Base-by-base conservation (phyloP, 2,329 filamentous ascomycete species). In the Plenodomus biglobosus region DNA sequence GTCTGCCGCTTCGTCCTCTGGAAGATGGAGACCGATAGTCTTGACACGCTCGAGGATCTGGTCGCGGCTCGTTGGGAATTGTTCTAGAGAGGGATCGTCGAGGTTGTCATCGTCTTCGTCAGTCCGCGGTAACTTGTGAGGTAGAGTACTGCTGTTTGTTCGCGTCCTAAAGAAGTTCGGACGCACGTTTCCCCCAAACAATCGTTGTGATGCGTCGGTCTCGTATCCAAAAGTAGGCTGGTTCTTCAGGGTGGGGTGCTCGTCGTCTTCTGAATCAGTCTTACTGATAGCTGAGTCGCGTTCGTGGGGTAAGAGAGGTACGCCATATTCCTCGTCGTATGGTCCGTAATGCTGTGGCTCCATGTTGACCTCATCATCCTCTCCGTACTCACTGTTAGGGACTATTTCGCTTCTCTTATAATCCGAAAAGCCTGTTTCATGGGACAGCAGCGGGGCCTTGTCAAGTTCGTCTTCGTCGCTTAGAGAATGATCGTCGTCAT, bases 361-460 rank as follows among this genome's bases (percentile, higher is more conserved):
- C 17, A 42, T 40, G 11, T 32, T 15, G 11, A 43, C 44, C 13
- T 52, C 38, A 16, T 47, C 47, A 8, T 48, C 42, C 6, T 46
- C 44, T 6, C 27, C 19, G 22, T 59, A 38, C 51, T 59, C 38
- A 58, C 58, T 47, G 22, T 52, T 40, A 56, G 58, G 50, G 55
- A 37, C 42, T 6, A 38, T 40, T 41, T 53, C 55, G 45, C 57
- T 55, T 44, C 30, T 38, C 40, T 45, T 52, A 38, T 50, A 46
- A 24, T 49, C 44, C 40, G 64, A 40, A 46, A 55, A 52, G 3
- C 50, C 52, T 44, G 66, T 66, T 52, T 75, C 73, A 34, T 75
- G 72, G 18, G 65, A 62, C 37, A 75, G 55, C 1, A 74, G 61
- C 17, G 71, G 73, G 17, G 61, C 55, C 8, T 58, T 48, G 20